Evolutionary conservation across 2,329 filamentous ascomycete genomes (phyloP), one percentile per base, ranked within the genome.

Genomic region (Fusarium tuaranense): DNA sequence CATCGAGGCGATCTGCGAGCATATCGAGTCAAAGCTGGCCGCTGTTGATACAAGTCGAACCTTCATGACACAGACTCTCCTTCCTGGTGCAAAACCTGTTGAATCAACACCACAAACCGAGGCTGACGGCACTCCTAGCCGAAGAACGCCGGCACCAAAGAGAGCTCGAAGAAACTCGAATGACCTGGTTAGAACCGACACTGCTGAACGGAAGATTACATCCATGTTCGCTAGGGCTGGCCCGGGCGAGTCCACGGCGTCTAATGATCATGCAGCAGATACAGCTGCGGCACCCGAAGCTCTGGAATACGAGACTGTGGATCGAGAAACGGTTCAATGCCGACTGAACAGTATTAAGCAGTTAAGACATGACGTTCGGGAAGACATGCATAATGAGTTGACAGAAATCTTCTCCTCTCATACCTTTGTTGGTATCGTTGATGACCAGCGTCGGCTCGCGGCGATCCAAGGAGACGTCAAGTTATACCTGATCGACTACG

Each of bases 401-500:
- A 97, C 94, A 1, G 95, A 98, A 68, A 91, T 97, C 16, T 94
- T 98, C 78, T 92, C 94, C 14, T 92, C 91, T 22, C 95, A 97
- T 80, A 98, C 94, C 1, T 99, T 98, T 81, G 94, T 99, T 58
- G 97, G 97, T 3, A 88, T 99, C 30, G 94, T 98, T 2, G 97
- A 99, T 79, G 93, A 96, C 79, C 90, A 89, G 46, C 92, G 95
- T 60, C 93, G 97, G 13, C 90, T 99, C 14, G 95, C 92, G n/a
- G 95, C 97, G 18, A 93, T 99, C 41, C 97, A 99, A 83, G 92
- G 94, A 39, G 97, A 96, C 16, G 93, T 98, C 10, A 97, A 95
- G 81, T 89, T 99, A 9, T 98, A 94, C 82, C 89, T 99, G 25
- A 88, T 99, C 63, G 97, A 99, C 83, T 99, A 99, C 80, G 97